Evolutionary conservation across 129 eudicot genomes (phyloP).

Genomic region (Flaveria ramosissima): DNA sequence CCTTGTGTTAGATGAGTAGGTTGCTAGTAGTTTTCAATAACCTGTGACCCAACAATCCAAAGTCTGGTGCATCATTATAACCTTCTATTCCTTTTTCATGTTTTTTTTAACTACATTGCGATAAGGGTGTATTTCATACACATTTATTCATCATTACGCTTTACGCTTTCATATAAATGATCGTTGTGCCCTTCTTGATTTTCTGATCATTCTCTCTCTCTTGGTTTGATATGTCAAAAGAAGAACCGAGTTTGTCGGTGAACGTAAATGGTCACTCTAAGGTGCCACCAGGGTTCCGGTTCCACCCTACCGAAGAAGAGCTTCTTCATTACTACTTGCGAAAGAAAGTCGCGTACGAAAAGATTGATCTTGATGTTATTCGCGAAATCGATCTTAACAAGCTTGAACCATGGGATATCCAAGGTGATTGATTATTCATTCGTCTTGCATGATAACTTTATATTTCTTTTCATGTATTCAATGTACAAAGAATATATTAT

Average conservation of each 20-base stretch:
- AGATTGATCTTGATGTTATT: slow-evolving; percentile 62
- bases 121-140: slow-evolving; percentile 20
- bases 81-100: slow-evolving; percentile 48
- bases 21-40: slow-evolving; percentile 39
- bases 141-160: slow-evolving; percentile 16
- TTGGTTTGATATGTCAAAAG: slow-evolving; percentile 27
- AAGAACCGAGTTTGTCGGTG: slow-evolving; percentile 42
- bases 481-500: background rate
- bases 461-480: background rate
- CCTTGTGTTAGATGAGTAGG: slow-evolving; percentile 31
- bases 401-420: slow-evolving; percentile 71
- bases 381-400: slow-evolving; percentile 63
- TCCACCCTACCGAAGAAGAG: slow-evolving; percentile 65
- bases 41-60: slow-evolving; percentile 36
- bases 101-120: slow-evolving; percentile 17
- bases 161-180: slow-evolving; percentile 25
- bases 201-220: slow-evolving; percentile 19
- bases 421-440: slow-evolving; percentile 34
- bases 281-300: slow-evolving; percentile 65
- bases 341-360: slow-evolving; percentile 51
- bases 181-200: slow-evolving; percentile 27
- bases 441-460: background rate
- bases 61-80: slow-evolving; percentile 37
- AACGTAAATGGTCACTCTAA: slow-evolving; percentile 56
- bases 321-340: slow-evolving; percentile 53